phyloP scores from a whole-genome alignment of 192 early-diverging fungal genomes.

The Gryganskiella cystojenkinii region DNA sequence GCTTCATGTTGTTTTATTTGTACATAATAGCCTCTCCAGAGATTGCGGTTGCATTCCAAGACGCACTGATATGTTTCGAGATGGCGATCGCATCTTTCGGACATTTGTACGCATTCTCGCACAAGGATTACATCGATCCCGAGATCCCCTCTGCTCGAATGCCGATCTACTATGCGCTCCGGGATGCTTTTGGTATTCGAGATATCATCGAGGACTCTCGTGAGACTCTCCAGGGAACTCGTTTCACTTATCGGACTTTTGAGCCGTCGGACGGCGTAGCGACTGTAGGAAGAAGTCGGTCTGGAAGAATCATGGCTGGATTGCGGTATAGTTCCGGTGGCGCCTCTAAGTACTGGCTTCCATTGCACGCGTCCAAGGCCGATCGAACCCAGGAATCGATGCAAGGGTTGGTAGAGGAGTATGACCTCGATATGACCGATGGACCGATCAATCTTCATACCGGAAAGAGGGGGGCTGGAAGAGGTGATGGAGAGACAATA shows the following conservation, averaged over 20 bases:
- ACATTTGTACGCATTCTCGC: conserved; percentile 87
- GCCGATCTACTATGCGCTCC: conserved; percentile 79
- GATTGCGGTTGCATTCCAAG: conserved; percentile 81
- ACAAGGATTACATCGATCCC: conserved; percentile 78
- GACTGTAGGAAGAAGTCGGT: conserved; percentile 61
- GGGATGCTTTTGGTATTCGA: conserved; percentile 82
- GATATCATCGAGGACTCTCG: conserved; percentile 87
- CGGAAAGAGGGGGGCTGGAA: not conserved
- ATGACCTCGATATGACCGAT: not conserved
- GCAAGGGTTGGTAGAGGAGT: not conserved
- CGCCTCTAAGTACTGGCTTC: conserved; percentile 64
- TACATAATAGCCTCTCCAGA: conserved; percentile 22
- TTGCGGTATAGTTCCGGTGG: conserved; percentile 61
- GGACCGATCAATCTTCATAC: not conserved
- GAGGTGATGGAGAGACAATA: not conserved
- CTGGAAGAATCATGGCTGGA: conserved; percentile 65
- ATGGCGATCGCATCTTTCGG: conserved; percentile 85
- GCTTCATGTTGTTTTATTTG: conserved; percentile 33
- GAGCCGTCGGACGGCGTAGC: conserved; percentile 74
- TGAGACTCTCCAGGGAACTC: conserved; percentile 80
- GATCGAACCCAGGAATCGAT: not conserved
- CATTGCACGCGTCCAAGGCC: conserved; percentile 30
- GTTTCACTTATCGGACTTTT: conserved; percentile 83
- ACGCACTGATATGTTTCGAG: conserved; percentile 92
- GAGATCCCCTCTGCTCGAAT: conserved; percentile 76